A percentile compares a stretch with the other conserved stretches of the same genome.
phyloP scores from a whole-genome alignment of 75 land plant genomes.

The Cunninghamia lanceolata region DNA sequence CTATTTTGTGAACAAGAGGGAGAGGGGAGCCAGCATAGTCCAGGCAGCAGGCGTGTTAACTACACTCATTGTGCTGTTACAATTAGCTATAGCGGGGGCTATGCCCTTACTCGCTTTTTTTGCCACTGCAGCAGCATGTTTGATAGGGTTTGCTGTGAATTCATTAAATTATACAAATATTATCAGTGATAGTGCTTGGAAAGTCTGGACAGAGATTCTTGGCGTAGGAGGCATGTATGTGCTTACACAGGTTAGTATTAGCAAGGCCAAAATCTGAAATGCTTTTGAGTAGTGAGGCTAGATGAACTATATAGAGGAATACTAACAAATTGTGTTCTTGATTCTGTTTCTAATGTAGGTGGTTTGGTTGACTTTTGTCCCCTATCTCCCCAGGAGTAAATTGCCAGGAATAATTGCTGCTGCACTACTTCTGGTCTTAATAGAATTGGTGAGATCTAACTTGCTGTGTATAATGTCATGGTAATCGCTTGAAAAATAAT shows the following conservation, averaged over 20 bases:
- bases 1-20: slow-evolving; percentile 40
- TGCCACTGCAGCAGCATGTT: slow-evolving; percentile 27
- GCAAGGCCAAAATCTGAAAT: background rate
- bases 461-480: background rate
- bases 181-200: slow-evolving; percentile 17
- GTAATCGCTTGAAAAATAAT: background rate
- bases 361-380: slow-evolving; percentile 51
- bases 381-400: slow-evolving; percentile 27
- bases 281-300: background rate
- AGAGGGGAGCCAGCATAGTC: slow-evolving; percentile 40
- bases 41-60: slow-evolving; percentile 43
- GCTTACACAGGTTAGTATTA: slow-evolving; percentile 34
- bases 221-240: slow-evolving; percentile 42
- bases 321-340: background rate
- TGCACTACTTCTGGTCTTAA: slow-evolving; percentile 6
- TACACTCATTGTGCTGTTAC: slow-evolving; percentile 29
- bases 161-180: slow-evolving; percentile 26
- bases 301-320: background rate
- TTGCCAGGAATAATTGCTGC: slow-evolving; percentile 28
- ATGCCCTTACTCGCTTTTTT: slow-evolving; percentile 24
- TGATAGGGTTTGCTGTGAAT: slow-evolving; percentile 27
- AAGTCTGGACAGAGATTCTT: slow-evolving; percentile 20
- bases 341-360: slow-evolving; percentile 22
- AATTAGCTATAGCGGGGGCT: slow-evolving; percentile 37
- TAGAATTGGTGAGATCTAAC: background rate